Base-by-base conservation (phyloP, 108 stramenopile genomes). In the Nitzschia sp. region DNA sequence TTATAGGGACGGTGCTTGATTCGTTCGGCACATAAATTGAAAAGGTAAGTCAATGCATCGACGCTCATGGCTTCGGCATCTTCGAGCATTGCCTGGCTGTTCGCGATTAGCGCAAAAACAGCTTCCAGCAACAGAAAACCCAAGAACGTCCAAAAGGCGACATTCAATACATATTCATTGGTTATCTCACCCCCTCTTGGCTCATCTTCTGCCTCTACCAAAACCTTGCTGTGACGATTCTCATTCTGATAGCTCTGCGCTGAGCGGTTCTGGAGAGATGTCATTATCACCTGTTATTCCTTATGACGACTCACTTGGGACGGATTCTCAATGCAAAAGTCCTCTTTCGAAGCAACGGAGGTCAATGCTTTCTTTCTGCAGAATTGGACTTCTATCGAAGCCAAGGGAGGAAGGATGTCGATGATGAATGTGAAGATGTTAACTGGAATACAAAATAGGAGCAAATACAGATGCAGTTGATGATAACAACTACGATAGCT, bases 21-120 rank as follows among this genome's bases (percentile, higher is more conserved):
- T 53, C 74, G 65, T 61, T 90, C 89, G 0, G 89, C 89, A 19
- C 59, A 68, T 17, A 76, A 71, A 69, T 90, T 90, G 78, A 87
- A 87, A 17, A 85, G 54, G 60, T 89, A 89, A 6, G 85, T 83
- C 44, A 84, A 23, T 19, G 85, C 77, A 70, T 89, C 88, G 2
- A 89, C 85, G 25, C 69, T 63, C 88, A 89, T 89, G 28, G 88
- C 71, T 28, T 38, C 32, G 6, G 59, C 59, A 38, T 60, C 59
- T 22, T 34, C 35, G 3, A 60, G 13, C 59, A 60, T 60, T 22
- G 59, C 9, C 29, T 60, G 59, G 29, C 62, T 65, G 29, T 69
- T 64, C 1, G 82, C 82, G 28, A 80, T 70, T 27, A 84, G 2
- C 11, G 82, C 82, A 71, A 84, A 84, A 6, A 77, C 75, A 25